Base-by-base conservation (phyloP, 108 stramenopile genomes). In the Skeletonema grethae region DNA sequence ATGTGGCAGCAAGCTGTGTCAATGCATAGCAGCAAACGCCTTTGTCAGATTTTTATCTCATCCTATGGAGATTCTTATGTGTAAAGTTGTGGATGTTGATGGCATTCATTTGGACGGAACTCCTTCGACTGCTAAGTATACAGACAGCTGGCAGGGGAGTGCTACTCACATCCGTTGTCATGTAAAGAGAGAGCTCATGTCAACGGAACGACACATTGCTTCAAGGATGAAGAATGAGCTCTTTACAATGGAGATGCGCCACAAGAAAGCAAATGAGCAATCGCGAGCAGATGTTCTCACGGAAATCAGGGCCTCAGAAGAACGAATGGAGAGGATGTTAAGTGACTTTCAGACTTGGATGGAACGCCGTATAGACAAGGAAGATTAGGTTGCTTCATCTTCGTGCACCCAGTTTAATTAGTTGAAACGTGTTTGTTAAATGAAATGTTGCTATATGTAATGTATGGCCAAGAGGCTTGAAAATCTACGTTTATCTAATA, bases 61-160 rank as follows among this genome's bases (percentile, higher is more conserved):
- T 69, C 81, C 81, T 3, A 64, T 82, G 11, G 77, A 78, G 63
- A 41, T 35, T n/a, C 36, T 77, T 20, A 78, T 82, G 81, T 57
- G 81, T 34, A 43, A 35, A 29, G 58, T 73, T 35, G 77, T 82
- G 61, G 76, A 78, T 46, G 73, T 82, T 30, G 77, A 82, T 67
- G 81, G 81, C 12, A 77, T 78, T 43, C 76, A 82, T 57, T 46
- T 78, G 13, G 77, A 78, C 60, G 77, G 81, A 31, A 82, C 76
- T 10, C 76, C 76, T 4, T 78, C 77, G 5, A 78, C 77, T 24
- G 72, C 72, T 1, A 78, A 78, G 41, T 82, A 82, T 20, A 82
- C 81, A 25, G 81, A 82, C 25, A 80, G 79, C 28, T 82, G 81
- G 81, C 81, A 82, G 46, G 81, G 81, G 18, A 82, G 72, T 46